phyloP scores from a whole-genome alignment of 805 yeast species.

The Saccharomycopsis sp. region DNA sequence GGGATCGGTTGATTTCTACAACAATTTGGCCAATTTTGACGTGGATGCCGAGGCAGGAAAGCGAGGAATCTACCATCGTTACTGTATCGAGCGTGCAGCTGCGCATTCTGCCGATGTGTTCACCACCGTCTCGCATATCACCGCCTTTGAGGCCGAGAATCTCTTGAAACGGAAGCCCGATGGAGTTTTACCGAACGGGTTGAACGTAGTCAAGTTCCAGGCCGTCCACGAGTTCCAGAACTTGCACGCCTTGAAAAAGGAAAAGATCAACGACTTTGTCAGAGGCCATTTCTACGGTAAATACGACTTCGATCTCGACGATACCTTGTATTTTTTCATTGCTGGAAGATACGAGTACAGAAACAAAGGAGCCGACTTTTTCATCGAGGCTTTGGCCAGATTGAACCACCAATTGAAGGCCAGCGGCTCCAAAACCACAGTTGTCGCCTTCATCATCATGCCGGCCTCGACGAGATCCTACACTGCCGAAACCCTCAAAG shows the following conservation, averaged over 20 bases:
- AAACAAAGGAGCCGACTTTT: conserved; percentile 95
- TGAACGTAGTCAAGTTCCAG: conserved; percentile 90
- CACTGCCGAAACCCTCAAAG: conserved; percentile 91
- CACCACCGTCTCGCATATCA: conserved; percentile 94
- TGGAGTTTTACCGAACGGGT: conserved; percentile 95
- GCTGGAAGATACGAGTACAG: conserved; percentile 97
- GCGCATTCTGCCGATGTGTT: conserved; percentile 95
- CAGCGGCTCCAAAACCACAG: conserved; percentile 78
- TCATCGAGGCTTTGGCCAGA: conserved; percentile 86
- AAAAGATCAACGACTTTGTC: conserved; percentile 86
- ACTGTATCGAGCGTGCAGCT: conserved; percentile 94
- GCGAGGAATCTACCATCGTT: conserved; percentile 94
- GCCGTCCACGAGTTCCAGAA: conserved; percentile 98
- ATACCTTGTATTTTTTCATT: conserved; percentile 90
- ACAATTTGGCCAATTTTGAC: conserved; percentile 80
- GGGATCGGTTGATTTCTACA: conserved; percentile 92
- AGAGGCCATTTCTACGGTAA: conserved; percentile 97
- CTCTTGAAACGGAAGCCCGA: conserved; percentile 92
- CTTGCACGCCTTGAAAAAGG: conserved; percentile 86
- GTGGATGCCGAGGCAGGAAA: conserved; percentile 98
- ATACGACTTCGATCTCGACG: conserved; percentile 88
- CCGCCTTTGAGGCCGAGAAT: conserved; percentile 94
- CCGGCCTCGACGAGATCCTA: conserved; percentile 93
- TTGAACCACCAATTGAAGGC: conserved; percentile 82
- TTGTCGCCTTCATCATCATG: conserved; percentile 96